Evolutionary conservation across 768 basidiomycete genomes (phyloP).

Genomic region (Termitomyces sp.): DNA sequence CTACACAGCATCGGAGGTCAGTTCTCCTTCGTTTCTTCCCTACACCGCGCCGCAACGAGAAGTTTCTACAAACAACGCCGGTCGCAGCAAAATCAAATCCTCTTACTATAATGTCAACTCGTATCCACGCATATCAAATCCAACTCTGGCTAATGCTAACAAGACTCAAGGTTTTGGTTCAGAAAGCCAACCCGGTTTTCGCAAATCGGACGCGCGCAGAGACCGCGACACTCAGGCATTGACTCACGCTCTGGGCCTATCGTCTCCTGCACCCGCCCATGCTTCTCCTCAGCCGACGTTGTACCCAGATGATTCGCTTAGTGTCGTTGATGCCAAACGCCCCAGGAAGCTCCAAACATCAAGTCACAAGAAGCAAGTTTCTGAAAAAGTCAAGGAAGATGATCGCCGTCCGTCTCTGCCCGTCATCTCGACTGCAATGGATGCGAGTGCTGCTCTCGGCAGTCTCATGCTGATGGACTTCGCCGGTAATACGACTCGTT

Average conservation of each 20-base stretch:
- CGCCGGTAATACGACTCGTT: conserved; percentile 18
- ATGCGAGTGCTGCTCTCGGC: conserved; percentile 48
- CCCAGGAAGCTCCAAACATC: conserved; percentile 15
- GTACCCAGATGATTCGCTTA: conserved; percentile 73
- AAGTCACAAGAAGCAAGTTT: conserved; percentile 10
- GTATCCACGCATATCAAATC: conserved; percentile 52
- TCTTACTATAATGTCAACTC: conserved; percentile 57
- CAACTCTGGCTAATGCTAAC: conserved; percentile 26
- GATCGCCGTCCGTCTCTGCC: conserved; percentile 19
- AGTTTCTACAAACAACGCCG: conserved; percentile 31
- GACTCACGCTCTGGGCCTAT: conserved; percentile 35
- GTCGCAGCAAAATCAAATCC: conserved; percentile 67
- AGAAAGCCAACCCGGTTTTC: conserved; percentile 23
- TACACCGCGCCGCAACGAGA: conserved; percentile 22
- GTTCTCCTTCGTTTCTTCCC: conserved; percentile 38
- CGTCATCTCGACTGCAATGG: conserved; percentile 26
- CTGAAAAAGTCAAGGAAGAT: conserved; percentile 18
- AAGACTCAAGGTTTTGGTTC: conserved; percentile 3
- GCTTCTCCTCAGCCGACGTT: conserved; percentile 58
- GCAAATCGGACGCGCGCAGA: conserved; percentile 41
- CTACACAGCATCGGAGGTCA: conserved; percentile 52
- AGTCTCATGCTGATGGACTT: conserved; percentile 65
- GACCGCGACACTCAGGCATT: conserved; percentile 37
- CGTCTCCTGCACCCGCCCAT: conserved; percentile 35
- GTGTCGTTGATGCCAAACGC: conserved; percentile 42